phyloP scores from a whole-genome alignment of 768 basidiomycete species.

The Udeniomyces megalosporus region DNA sequence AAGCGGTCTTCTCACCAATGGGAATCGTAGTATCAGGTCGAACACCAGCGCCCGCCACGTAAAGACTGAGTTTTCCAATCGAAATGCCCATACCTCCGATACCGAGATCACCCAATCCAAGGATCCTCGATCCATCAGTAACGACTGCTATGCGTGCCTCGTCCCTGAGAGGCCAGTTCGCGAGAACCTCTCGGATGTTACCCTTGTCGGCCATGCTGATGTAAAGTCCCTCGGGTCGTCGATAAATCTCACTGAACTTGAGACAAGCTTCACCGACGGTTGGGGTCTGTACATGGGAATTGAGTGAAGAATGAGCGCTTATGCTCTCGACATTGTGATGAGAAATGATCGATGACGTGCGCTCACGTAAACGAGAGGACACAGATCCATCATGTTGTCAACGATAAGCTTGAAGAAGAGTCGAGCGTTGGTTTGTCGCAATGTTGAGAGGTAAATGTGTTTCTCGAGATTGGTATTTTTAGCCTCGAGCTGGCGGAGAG shows the following conservation, averaged over 20 bases:
- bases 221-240: slow-evolving; percentile 39
- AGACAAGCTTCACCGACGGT: slow-evolving; percentile 82
- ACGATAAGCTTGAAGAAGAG: slow-evolving; percentile 54
- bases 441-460: slow-evolving; percentile 63
- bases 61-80: slow-evolving; percentile 82
- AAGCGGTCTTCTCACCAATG: slow-evolving; percentile 30
- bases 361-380: slow-evolving; percentile 76
- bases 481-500: not conserved
- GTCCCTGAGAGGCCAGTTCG: slow-evolving; percentile 53
- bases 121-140: slow-evolving; percentile 59
- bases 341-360: too few relatives aligned
- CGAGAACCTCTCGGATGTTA: slow-evolving; percentile 50
- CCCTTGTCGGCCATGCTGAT: slow-evolving; percentile 72
- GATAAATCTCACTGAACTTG: slow-evolving; percentile 52
- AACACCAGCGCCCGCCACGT: slow-evolving; percentile 69
- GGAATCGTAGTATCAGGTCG: slow-evolving; percentile 48
- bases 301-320: too few relatives aligned
- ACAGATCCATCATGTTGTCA: slow-evolving; percentile 33
- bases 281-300: too few relatives aligned
- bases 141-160: slow-evolving; percentile 31
- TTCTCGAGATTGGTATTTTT: slow-evolving; percentile 36
- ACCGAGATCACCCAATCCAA: slow-evolving; percentile 50
- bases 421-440: slow-evolving; percentile 53
- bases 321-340: too few relatives aligned
- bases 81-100: slow-evolving; percentile 35